Conservation (phyloP, 768 basidiomycete genomes). For the Termitomyces sp. region DNA sequence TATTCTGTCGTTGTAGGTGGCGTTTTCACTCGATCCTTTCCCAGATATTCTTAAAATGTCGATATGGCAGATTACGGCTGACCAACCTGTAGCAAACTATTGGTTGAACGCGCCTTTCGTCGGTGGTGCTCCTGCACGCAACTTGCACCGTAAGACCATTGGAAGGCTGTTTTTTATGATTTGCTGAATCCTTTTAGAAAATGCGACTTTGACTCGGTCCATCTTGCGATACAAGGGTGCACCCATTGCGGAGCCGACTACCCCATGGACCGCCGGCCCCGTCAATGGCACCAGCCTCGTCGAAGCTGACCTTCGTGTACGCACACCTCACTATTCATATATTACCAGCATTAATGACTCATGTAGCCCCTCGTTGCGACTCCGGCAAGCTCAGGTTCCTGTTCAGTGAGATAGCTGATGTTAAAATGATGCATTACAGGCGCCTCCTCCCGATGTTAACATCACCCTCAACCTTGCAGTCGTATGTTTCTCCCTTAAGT, state of each 20-base stretch:
- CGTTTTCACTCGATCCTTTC: not conserved
- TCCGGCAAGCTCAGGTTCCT: not conserved
- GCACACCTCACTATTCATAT: not conserved
- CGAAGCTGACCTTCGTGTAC: constrained; percentile 13
- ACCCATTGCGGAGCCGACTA: constrained; percentile 23
- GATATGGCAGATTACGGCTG: constrained; percentile 26
- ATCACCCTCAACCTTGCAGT: constrained; percentile 22
- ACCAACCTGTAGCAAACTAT: constrained; percentile 44
- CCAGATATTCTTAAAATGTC: not conserved
- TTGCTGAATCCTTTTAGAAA: constrained; percentile 9
- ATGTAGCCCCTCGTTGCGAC: constrained; percentile 9
- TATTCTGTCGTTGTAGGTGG: constrained; percentile 37
- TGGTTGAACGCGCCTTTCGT: constrained; percentile 37
- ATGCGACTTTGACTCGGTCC: constrained; percentile 22
- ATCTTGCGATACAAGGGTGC: constrained; percentile 37
- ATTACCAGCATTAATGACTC: not conserved
- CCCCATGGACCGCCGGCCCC: constrained; percentile 21
- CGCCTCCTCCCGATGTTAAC: constrained; percentile 22
- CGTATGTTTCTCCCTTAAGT: constrained; percentile 6
- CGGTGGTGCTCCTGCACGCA: constrained; percentile 26
- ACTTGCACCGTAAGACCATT: constrained; percentile 25
- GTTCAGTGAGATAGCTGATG: not conserved
- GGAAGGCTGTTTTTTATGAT: too few relatives aligned
- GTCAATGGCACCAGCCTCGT: constrained; percentile 10
- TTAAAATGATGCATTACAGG: constrained; percentile 3